phyloP scores from a whole-genome alignment of 345 rosid genomes.

The Heritiera fomes region DNA sequence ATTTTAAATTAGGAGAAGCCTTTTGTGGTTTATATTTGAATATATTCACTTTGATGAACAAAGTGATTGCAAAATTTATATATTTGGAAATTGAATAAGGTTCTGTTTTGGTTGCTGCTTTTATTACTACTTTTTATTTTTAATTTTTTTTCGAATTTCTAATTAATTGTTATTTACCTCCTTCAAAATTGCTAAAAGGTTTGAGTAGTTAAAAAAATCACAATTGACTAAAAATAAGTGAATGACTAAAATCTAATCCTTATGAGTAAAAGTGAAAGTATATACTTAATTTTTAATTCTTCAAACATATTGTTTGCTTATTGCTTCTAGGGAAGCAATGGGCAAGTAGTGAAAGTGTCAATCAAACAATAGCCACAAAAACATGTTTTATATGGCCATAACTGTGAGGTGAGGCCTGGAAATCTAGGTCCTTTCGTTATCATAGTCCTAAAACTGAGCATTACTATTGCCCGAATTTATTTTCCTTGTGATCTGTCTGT shows the following conservation, averaged over 20 bases:
- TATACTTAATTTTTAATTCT: not conserved
- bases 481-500: not conserved
- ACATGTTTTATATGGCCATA: not conserved
- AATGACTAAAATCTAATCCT: not conserved
- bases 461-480: not conserved
- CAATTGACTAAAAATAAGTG: not conserved
- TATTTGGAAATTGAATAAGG: too few relatives aligned
- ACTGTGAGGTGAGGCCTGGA: not conserved
- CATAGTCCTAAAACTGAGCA: not conserved
- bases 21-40: not conserved
- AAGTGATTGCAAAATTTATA: not conserved
- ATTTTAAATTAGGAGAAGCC: too few relatives aligned
- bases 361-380: not conserved
- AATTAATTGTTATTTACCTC: not conserved
- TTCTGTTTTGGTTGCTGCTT: not conserved
- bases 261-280: not conserved
- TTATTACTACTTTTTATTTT: not conserved
- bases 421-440: not conserved
- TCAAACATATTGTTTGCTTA: not conserved
- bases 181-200: not conserved
- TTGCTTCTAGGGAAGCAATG: not conserved
- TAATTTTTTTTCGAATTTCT: not conserved
- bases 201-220: not conserved
- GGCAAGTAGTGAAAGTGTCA: not conserved
- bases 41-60: too few relatives aligned